These are phyloP conservation scores for Fusarium paranaense DNA, from an alignment of 2,329 filamentous ascomycete species.

Conservation along the genomic window DNA sequence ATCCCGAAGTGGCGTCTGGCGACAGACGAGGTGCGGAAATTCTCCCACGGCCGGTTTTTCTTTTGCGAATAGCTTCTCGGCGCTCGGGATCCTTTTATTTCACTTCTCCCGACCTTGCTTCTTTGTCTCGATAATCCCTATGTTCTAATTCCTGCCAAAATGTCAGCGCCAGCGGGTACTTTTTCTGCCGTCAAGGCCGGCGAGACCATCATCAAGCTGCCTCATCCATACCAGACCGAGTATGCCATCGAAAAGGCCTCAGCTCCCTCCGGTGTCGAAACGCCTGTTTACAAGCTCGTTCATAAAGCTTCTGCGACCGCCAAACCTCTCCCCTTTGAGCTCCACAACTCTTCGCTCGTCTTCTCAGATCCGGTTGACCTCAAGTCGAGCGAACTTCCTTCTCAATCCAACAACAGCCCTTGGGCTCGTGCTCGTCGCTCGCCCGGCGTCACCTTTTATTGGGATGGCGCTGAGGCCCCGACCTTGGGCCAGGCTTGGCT, in stretches of 20 bases:
- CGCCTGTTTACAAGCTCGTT: conserved; percentile 51
- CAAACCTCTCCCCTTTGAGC: conserved; percentile 45
- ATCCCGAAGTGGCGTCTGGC: conserved; percentile 16
- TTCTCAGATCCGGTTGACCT: conserved; percentile 61
- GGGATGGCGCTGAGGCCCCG: conserved; percentile 56
- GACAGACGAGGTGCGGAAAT: conserved; percentile 10
- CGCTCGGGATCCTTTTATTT: neutral
- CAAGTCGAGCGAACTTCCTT: conserved; percentile 62
- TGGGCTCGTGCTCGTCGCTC: conserved; percentile 68
- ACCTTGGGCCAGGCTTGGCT: conserved; percentile 65
- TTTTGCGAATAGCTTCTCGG: conserved; percentile 40
- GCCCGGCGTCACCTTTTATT: conserved; percentile 58
- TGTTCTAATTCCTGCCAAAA: conserved; percentile 7
- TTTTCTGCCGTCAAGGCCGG: conserved; percentile 42
- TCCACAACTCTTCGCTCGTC: conserved; percentile 52
- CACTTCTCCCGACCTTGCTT: neutral
- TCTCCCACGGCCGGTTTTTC: conserved; percentile 8
- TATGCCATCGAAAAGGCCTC: conserved; percentile 55
- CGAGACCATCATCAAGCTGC: conserved; percentile 60
- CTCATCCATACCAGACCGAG: conserved; percentile 61
- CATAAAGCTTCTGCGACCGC: conserved; percentile 44
- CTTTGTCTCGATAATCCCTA: neutral
- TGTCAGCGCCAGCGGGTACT: conserved; percentile 30
- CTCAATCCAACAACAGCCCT: conserved; percentile 65
- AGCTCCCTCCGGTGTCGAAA: conserved; percentile 29